Evolutionary conservation across 768 basidiomycete genomes (phyloP).

Genomic region (Kwoniella dejecticola): DNA sequence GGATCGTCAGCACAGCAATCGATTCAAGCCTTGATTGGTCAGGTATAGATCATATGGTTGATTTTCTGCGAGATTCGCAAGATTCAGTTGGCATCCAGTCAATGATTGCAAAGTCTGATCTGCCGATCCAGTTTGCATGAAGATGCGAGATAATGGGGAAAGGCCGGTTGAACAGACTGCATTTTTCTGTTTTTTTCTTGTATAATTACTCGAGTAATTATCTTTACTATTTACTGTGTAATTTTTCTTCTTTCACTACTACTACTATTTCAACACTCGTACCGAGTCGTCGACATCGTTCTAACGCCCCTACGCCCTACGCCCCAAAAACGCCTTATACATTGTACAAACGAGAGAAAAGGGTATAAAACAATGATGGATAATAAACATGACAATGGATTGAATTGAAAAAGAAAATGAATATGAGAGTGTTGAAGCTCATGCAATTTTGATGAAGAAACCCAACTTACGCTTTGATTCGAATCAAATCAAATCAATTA

Average conservation of each 20-base stretch:
- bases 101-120: too few species aligned
- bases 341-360: slow-evolving; percentile 20
- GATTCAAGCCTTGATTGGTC: too few species aligned
- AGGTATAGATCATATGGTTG: too few species aligned
- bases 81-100: too few species aligned
- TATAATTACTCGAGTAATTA: not conserved
- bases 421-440: slow-evolving; percentile 41
- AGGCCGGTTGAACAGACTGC: slow-evolving; percentile 55
- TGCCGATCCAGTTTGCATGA: too few species aligned
- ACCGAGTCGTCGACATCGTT: too few species aligned
- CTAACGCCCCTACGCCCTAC: too few species aligned
- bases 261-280: not conserved
- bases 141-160: not conserved
- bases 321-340: slow-evolving; percentile 8
- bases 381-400: slow-evolving; percentile 7
- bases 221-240: not conserved
- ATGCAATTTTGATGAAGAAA: slow-evolving; percentile 22
- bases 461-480: slow-evolving; percentile 51
- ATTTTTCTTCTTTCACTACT: slow-evolving; percentile 15
- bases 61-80: too few species aligned
- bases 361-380: slow-evolving; percentile 37
- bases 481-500: too few species aligned
- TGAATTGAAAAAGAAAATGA: slow-evolving; percentile 17
- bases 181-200: slow-evolving; percentile 38
- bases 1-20: too few species aligned